Base-by-base conservation (phyloP, 768 basidiomycete genomes). In the Lyophyllum atratum region DNA sequence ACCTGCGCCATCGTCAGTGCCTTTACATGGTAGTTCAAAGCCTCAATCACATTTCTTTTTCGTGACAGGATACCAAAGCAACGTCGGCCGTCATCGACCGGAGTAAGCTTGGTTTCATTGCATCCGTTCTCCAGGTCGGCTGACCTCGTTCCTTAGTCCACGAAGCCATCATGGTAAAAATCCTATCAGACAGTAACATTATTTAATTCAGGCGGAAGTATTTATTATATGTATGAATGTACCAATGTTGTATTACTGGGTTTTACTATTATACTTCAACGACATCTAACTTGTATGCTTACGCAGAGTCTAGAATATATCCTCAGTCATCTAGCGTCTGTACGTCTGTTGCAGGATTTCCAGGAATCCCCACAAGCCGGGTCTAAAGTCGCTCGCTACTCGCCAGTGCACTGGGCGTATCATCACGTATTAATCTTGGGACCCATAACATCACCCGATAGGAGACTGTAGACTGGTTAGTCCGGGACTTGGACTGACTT, bases 1-100 rank as follows among this genome's bases (percentile, higher is more conserved):
- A 85, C 83, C 9, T 85, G 82, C 56, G 85, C 85, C 2, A 81
- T 83, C 43, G 84, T 84, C 62, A 70, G 82, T 74, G 10, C 33
- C 29, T 46, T 25, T 25, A 24, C 44, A 29, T 49, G 25, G 17
- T 40, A 29, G 10, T 26, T 19, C 17, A 31, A 31, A 31, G 6
- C 29, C 6, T 31, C 29, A 40, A 4, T 19, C n/a, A 15, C 39
- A 19, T 40, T n/a, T 40, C 39, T 40, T 40, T n/a, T n/a, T 19
- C 10, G n/a, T 5, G 11, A 25, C 47, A 83, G 81, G 77, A 84
- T 60, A 76, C 74, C 5, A 68, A 70, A 40, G 78, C 80, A 8
- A 85, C 82, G 0, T 68, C 78, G 14, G 65, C 71, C 8, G 74
- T 85, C 14, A 79, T 85, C 17, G 67, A 70, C 33, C 73, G 76